Percentiles rank a stretch among this genome's conserved stretches.
phyloP scores from a whole-genome alignment of 805 yeast genomes.

The Lachancea cidri region DNA sequence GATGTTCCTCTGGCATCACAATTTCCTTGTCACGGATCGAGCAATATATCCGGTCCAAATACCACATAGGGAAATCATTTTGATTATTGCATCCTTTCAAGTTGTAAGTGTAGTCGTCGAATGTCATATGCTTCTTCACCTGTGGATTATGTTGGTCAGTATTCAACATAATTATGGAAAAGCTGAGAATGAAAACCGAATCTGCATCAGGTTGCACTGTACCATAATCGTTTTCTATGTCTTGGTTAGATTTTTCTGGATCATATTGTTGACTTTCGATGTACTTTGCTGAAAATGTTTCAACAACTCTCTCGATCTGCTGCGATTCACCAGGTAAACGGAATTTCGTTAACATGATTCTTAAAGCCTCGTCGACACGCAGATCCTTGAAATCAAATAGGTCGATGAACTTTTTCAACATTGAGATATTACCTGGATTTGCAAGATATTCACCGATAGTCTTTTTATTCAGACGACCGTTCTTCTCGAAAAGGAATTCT shows the following conservation, averaged over 20 bases:
- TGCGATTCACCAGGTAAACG: constrained; percentile 97
- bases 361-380: constrained; percentile 89
- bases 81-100: constrained; percentile 74
- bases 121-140: constrained; percentile 84
- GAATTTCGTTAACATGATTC: constrained; percentile 75
- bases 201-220: constrained; percentile 74
- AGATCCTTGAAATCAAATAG: constrained; percentile 69
- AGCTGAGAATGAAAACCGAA: constrained; percentile 82
- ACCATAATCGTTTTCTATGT: constrained; percentile 30
- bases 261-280: constrained; percentile 53
- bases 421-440: constrained; percentile 57
- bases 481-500: constrained; percentile 65
- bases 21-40: constrained; percentile 84
- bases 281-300: constrained; percentile 77
- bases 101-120: constrained; percentile 75
- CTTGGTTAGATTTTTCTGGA: constrained; percentile 12
- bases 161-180: constrained; percentile 88
- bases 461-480: constrained; percentile 81
- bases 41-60: constrained; percentile 69
- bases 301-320: constrained; percentile 89
- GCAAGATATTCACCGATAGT: constrained; percentile 82
- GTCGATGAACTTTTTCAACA: constrained; percentile 60
- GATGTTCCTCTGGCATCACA: constrained; percentile 97
- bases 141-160: constrained; percentile 93
- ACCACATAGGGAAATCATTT: constrained; percentile 81